phyloP scores from a whole-genome alignment of 106 monocot genomes.

The Chionographis japonica region DNA sequence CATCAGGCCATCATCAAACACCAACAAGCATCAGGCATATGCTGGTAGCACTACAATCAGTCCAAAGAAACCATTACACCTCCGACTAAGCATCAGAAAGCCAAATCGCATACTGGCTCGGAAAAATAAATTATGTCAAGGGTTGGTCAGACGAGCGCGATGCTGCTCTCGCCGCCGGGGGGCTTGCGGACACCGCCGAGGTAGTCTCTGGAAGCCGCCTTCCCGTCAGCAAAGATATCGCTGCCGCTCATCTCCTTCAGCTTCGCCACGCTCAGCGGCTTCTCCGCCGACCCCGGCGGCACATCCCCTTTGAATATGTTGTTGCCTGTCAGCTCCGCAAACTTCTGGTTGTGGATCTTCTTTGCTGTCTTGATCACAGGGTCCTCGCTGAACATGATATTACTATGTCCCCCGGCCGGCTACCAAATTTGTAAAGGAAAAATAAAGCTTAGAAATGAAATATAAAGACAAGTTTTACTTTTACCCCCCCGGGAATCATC shows the following conservation, averaged over 20 bases:
- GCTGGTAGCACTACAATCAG: too few relatives aligned
- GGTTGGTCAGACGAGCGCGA: constrained; percentile 44
- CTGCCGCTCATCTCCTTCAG: constrained; percentile 76
- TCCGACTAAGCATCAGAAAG: neutral
- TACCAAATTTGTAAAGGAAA: constrained; percentile 6
- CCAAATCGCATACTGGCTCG: too few relatives aligned
- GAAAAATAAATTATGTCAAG: too few relatives aligned
- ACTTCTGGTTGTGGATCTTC: constrained; percentile 75
- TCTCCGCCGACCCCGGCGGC: constrained; percentile 46
- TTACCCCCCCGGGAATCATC: too few relatives aligned
- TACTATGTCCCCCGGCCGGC: constrained; percentile 60
- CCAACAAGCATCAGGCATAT: too few relatives aligned
- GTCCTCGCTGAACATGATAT: constrained; percentile 48
- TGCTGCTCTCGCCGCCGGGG: constrained; percentile 81
- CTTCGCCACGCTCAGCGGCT: constrained; percentile 55
- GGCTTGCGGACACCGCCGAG: constrained; percentile 72
- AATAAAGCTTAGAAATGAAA: neutral
- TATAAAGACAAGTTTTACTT: neutral
- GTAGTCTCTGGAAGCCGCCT: constrained; percentile 47
- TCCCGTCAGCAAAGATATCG: constrained; percentile 79
- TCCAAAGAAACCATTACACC: too few relatives aligned
- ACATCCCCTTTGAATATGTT: constrained; percentile 72
- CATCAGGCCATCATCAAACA: too few relatives aligned
- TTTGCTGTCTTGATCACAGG: constrained; percentile 35
- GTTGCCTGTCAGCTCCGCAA: constrained; percentile 68